Evolutionary conservation across 2,329 filamentous ascomycete genomes (phyloP).

Genomic region (Fusarium sp.): DNA sequence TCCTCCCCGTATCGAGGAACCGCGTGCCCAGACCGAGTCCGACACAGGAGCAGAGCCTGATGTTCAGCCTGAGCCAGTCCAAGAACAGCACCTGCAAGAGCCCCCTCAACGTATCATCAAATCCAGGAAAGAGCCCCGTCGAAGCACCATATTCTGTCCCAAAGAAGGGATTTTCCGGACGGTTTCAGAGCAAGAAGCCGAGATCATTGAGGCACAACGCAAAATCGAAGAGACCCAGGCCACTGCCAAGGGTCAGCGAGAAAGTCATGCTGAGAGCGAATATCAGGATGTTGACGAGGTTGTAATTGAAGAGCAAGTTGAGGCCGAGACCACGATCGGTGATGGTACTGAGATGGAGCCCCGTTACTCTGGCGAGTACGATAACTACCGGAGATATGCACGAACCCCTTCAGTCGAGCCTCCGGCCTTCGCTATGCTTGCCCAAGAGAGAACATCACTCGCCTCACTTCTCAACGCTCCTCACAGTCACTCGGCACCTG

Average conservation of each 20-base stretch:
- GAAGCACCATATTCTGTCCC: conserved; percentile 67
- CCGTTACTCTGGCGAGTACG: conserved; percentile 47
- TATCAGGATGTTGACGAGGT: conserved; percentile 17
- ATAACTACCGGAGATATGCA: conserved; percentile 57
- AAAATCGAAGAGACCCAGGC: conserved; percentile 35
- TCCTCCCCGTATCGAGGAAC: conserved; percentile 36
- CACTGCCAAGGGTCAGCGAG: conserved; percentile 19
- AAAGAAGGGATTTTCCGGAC: conserved; percentile 71
- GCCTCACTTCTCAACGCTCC: conserved; percentile 69
- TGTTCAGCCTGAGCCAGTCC: background rate
- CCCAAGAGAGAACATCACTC: conserved; percentile 65
- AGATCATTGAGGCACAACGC: conserved; percentile 51
- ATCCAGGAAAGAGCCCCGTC: conserved; percentile 54
- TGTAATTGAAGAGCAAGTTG: conserved; percentile 18
- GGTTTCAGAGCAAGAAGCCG: conserved; percentile 63
- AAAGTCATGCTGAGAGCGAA: background rate
- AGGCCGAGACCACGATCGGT: conserved; percentile 33
- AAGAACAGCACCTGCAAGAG: conserved; percentile 40
- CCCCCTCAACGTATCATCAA: conserved; percentile 34
- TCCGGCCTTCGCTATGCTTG: conserved; percentile 64
- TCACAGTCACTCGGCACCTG: conserved; percentile 49
- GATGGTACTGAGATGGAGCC: conserved; percentile 40
- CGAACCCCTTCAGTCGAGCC: conserved; percentile 71
- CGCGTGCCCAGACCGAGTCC: conserved; percentile 3
- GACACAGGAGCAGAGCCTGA: conserved; percentile 15